Evolutionary conservation across 116 monocot genomes (phyloP).

Genomic region (Zostera marina): DNA sequence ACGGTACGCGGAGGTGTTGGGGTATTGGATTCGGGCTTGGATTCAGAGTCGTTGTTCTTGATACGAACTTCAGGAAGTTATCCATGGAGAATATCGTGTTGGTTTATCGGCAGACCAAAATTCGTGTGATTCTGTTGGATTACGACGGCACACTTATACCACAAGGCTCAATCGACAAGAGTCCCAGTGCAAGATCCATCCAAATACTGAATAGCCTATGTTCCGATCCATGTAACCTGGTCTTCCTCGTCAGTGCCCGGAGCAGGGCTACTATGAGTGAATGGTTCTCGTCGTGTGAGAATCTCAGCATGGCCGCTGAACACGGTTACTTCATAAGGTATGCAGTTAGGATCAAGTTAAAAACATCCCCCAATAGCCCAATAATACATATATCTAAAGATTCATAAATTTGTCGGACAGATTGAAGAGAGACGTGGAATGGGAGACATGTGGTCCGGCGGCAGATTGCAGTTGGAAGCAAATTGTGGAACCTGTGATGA

Average conservation of each 20-base stretch:
- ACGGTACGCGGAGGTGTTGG: conserved; percentile 34
- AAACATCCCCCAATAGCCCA: no score
- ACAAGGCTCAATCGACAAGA: conserved; percentile 65
- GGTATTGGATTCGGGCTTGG: conserved; percentile 76
- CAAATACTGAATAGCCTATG: conserved; percentile 55
- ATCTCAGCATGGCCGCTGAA: conserved; percentile 64
- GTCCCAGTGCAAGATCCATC: conserved; percentile 36
- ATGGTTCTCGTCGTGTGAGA: conserved; percentile 62
- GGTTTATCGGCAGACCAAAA: conserved; percentile 41
- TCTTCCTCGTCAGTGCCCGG: conserved; percentile 63
- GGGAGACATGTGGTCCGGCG: conserved; percentile 39
- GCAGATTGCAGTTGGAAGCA: conserved; percentile 67
- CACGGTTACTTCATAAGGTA: conserved; percentile 83
- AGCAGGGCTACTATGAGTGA: conserved; percentile 34
- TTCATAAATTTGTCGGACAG: conserved; percentile 15
- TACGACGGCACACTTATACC: conserved; percentile 89
- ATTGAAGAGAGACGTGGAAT: conserved; percentile 44
- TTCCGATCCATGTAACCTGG: conserved; percentile 42
- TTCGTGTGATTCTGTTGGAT: conserved; percentile 60
- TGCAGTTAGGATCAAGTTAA: no score
- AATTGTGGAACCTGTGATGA: conserved; percentile 80
- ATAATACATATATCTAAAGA: no score
- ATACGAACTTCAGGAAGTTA: conserved; percentile 69
- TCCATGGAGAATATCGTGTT: conserved; percentile 60
- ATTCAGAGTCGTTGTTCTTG: conserved; percentile 73